Percentiles rank a stretch among this genome's conserved stretches.
phyloP scores from a whole-genome alignment of 352 stramenopile genomes.

The Thalassiosira pacifica region DNA sequence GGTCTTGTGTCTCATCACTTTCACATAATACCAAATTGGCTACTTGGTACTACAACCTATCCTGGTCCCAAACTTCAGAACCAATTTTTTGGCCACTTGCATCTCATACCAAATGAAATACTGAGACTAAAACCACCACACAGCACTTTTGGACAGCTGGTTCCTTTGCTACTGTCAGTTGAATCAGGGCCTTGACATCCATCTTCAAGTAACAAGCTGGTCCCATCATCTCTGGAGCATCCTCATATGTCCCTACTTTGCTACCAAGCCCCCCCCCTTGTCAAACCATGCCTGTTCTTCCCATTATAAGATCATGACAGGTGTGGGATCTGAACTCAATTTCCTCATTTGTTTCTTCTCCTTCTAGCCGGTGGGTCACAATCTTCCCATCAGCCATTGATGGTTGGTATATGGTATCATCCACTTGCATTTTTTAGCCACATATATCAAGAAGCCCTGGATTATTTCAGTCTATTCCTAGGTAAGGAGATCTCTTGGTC shows the following conservation, averaged over 20 bases:
- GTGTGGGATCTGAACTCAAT: background rate
- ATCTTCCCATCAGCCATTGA: conserved; percentile 43
- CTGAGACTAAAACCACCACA: too few relatives aligned
- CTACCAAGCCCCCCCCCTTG: background rate
- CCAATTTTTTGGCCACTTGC: background rate
- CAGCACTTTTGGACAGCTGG: too few relatives aligned
- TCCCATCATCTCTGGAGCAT: background rate
- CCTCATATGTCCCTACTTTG: background rate
- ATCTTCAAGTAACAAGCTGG: background rate
- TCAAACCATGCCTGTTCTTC: background rate
- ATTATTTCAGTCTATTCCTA: conserved; percentile 20
- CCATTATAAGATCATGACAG: background rate
- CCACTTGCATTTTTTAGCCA: background rate
- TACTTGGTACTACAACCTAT: background rate
- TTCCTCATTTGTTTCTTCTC: background rate
- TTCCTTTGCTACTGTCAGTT: background rate
- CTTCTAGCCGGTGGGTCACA: conserved; percentile 31
- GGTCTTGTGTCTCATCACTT: conserved; percentile 1
- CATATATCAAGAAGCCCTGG: conserved; percentile 49
- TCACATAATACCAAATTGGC: background rate
- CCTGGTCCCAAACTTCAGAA: background rate
- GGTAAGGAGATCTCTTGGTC: background rate
- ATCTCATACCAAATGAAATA: too few relatives aligned
- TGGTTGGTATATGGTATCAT: background rate
- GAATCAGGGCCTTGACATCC: background rate